A percentile compares a stretch with the other conserved stretches of the same genome.
These are phyloP conservation scores for Blastocystis sp. DNA, from an alignment of 352 stramenopile species.

Conservation along the genomic window DNA sequence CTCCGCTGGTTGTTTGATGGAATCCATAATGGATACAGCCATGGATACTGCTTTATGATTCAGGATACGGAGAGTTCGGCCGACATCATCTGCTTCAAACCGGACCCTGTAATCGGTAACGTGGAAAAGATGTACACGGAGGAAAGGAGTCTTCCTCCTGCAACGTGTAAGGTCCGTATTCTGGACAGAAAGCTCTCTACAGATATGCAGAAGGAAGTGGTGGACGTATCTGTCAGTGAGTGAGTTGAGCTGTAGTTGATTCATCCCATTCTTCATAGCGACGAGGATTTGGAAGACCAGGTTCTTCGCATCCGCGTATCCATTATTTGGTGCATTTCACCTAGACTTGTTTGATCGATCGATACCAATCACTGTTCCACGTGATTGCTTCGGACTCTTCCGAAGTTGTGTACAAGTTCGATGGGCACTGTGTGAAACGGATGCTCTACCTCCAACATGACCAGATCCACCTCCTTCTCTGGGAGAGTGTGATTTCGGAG, in stretches of 20 bases:
- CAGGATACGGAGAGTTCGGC: neutral
- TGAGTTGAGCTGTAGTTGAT: neutral
- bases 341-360: neutral
- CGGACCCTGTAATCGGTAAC: neutral
- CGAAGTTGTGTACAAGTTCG: neutral
- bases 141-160: neutral
- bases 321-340: neutral
- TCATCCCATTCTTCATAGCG: neutral
- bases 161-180: neutral
- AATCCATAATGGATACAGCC: neutral
- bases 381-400: slow-evolving; percentile 1
- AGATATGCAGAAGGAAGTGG: neutral
- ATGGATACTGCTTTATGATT: slow-evolving; percentile 31
- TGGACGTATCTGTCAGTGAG: neutral
- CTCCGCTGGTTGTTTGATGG: neutral
- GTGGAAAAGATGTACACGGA: neutral
- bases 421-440: neutral
- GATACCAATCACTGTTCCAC: neutral
- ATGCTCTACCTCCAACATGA: slow-evolving; percentile 4
- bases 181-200: neutral
- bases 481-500: neutral
- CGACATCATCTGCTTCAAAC: slow-evolving; percentile 36
- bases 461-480: neutral
- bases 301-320: neutral
- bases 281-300: slow-evolving; percentile 12